Percentiles rank a stretch among this genome's conserved stretches.
These are phyloP conservation scores for Gnomoniopsis sp. DNA, from an alignment of 2,329 filamentous ascomycete species.

Conservation along the genomic window DNA sequence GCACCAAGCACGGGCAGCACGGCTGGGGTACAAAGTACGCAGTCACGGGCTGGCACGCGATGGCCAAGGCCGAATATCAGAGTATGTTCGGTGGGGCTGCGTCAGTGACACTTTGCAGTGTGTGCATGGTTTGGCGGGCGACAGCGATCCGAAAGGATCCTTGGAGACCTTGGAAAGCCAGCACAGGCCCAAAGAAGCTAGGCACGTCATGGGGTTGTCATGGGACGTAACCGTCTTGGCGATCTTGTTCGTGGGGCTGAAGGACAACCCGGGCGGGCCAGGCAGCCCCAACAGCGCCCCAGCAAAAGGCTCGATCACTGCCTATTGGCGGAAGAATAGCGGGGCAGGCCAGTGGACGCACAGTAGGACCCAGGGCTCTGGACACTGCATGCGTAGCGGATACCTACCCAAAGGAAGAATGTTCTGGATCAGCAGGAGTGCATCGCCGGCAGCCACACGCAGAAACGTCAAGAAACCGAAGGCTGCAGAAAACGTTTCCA, in stretches of 20 bases:
- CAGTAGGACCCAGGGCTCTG: neutral
- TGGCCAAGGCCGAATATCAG: too few species aligned
- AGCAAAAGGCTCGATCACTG: neutral
- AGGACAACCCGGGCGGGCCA: too few species aligned
- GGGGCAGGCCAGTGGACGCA: neutral
- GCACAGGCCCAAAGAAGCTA: neutral
- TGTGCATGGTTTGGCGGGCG: neutral
- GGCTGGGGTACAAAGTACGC: too few species aligned
- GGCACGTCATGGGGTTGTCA: slow-evolving; percentile 7
- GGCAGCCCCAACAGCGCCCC: too few species aligned
- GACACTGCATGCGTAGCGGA: neutral
- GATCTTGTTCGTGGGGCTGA: neutral
- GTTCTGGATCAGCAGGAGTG: neutral
- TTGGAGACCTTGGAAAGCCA: neutral
- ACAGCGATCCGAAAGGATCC: slow-evolving; percentile 2
- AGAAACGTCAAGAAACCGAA: too few species aligned
- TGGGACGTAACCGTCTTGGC: neutral
- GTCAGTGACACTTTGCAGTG: neutral
- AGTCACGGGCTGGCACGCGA: too few species aligned
- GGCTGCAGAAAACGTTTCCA: neutral
- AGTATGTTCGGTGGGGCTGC: too few species aligned
- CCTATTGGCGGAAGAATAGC: slow-evolving; percentile 7
- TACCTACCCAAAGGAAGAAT: neutral
- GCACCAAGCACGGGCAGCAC: too few species aligned
- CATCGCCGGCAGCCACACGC: neutral